These are phyloP conservation scores for Persicaria maculosa DNA, from an alignment of 148 eudicot species.

Conservation along the genomic window DNA sequence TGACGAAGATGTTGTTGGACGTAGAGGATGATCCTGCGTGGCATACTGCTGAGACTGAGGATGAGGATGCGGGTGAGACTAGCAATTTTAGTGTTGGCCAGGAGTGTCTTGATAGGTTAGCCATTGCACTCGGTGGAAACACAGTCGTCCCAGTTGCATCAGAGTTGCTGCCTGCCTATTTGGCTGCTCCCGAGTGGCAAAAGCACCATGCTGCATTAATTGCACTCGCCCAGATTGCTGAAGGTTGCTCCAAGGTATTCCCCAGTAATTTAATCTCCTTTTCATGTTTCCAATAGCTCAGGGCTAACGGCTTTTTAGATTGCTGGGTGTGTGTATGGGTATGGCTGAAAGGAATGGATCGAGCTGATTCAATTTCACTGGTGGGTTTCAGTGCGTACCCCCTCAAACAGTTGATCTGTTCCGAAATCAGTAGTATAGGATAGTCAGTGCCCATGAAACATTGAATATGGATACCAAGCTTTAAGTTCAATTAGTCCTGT, in stretches of 20 bases:
- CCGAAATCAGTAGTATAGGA: too few species aligned
- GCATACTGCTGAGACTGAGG: constrained; percentile 32
- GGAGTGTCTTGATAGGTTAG: constrained; percentile 37
- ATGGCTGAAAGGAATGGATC: neutral
- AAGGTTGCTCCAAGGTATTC: constrained; percentile 30
- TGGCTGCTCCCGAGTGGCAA: constrained; percentile 35
- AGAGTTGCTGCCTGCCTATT: constrained; percentile 27
- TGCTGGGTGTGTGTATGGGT: neutral
- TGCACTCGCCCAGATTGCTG: constrained; percentile 29
- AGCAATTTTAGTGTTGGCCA: constrained; percentile 31
- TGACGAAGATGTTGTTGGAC: constrained; percentile 35
- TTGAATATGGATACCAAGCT: too few species aligned
- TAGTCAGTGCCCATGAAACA: too few species aligned
- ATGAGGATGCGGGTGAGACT: constrained; percentile 35
- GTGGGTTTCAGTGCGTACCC: too few species aligned
- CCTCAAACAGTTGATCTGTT: constrained; percentile 17
- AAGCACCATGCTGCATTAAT: constrained; percentile 35
- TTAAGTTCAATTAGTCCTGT: too few species aligned
- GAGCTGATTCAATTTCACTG: neutral
- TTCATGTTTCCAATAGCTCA: too few species aligned
- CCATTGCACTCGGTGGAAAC: constrained; percentile 32
- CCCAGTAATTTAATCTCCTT: too few species aligned
- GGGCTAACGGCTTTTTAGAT: too few species aligned
- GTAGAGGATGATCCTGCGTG: constrained; percentile 36
- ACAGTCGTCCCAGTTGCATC: constrained; percentile 29